phyloP scores from a whole-genome alignment of 2,329 filamentous ascomycete genomes.

The Cadophora malorum region DNA sequence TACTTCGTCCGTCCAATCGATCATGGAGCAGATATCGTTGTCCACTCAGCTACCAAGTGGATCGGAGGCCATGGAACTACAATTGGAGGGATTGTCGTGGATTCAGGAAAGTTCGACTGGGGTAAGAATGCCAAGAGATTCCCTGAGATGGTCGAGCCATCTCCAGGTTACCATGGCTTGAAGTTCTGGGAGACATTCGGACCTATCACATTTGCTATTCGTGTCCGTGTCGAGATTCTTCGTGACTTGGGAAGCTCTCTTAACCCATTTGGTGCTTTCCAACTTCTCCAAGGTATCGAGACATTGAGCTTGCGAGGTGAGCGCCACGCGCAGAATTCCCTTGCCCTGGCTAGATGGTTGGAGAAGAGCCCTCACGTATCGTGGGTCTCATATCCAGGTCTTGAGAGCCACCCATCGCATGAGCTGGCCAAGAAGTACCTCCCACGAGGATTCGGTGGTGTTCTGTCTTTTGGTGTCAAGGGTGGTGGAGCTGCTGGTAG shows the following conservation, averaged over 20 bases:
- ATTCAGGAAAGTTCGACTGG: slow-evolving; percentile 95
- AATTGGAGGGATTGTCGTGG: slow-evolving; percentile 84
- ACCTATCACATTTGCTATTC: slow-evolving; percentile 79
- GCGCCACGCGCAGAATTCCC: slow-evolving; percentile 83
- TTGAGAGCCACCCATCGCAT: slow-evolving; percentile 82
- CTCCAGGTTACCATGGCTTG: slow-evolving; percentile 88
- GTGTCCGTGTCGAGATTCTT: slow-evolving; percentile 86
- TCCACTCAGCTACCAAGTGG: slow-evolving; percentile 96
- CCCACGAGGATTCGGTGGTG: slow-evolving; percentile 82
- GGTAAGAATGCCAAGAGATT: slow-evolving; percentile 82
- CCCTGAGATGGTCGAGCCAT: slow-evolving; percentile 90
- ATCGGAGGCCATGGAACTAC: slow-evolving; percentile 96
- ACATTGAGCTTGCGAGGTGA: slow-evolving; percentile 87
- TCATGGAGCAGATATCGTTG: slow-evolving; percentile 90
- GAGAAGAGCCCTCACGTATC: slow-evolving; percentile 82
- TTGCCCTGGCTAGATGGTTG: slow-evolving; percentile 81
- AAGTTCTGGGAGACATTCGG: slow-evolving; percentile 96
- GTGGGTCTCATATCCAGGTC: slow-evolving; percentile 94
- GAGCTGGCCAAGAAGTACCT: slow-evolving; percentile 86
- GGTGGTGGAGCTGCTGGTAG: slow-evolving; percentile 83
- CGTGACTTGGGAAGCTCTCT: slow-evolving; percentile 84
- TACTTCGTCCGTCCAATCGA: slow-evolving; percentile 88
- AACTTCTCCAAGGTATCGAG: slow-evolving; percentile 87
- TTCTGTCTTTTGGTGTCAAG: slow-evolving; percentile 92
- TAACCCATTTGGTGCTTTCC: slow-evolving; percentile 92